These are phyloP conservation scores for Penicillium sp. DNA, from an alignment of 2,329 filamentous ascomycete species.

Conservation along the genomic window DNA sequence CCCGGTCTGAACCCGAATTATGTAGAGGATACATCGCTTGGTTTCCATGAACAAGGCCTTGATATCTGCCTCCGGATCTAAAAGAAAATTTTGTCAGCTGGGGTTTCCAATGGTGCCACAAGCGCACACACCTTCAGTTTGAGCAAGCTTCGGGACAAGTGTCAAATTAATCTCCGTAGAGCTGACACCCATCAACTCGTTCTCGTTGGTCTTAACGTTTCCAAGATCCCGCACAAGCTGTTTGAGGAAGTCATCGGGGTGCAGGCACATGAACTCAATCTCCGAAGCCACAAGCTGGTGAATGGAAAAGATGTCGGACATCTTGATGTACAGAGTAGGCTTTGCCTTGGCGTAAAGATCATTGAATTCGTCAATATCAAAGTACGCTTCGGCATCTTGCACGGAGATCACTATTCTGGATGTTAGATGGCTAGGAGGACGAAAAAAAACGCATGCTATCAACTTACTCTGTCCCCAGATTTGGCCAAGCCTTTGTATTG, in stretches of 20 bases:
- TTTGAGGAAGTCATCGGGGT: slow-evolving; percentile 81
- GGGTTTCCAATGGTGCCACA: neutral
- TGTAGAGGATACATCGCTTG: slow-evolving; percentile 94
- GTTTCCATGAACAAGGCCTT: slow-evolving; percentile 98
- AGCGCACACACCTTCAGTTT: slow-evolving; percentile 66
- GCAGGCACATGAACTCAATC: slow-evolving; percentile 74
- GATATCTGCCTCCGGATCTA: slow-evolving; percentile 84
- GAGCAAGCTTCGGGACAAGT: slow-evolving; percentile 84
- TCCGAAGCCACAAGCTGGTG: slow-evolving; percentile 85
- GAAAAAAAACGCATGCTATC: neutral
- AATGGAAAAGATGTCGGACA: slow-evolving; percentile 95
- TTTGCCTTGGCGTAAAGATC: slow-evolving; percentile 96
- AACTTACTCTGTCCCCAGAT: slow-evolving; percentile 69
- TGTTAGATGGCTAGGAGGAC: slow-evolving; percentile 38
- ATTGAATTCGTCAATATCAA: slow-evolving; percentile 98
- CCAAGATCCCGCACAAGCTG: slow-evolving; percentile 93
- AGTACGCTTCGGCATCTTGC: slow-evolving; percentile 83
- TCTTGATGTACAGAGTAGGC: slow-evolving; percentile 98
- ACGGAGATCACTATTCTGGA: slow-evolving; percentile 70
- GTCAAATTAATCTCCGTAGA: slow-evolving; percentile 90
- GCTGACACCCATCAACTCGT: slow-evolving; percentile 83
- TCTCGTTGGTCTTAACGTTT: slow-evolving; percentile 95
- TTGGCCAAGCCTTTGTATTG: slow-evolving; percentile 74
- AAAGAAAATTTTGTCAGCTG: slow-evolving; percentile 12
- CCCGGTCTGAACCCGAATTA: slow-evolving; percentile 93